Base-by-base conservation (phyloP, 345 rosid genomes). In the Aquilaria yunnanensis region DNA sequence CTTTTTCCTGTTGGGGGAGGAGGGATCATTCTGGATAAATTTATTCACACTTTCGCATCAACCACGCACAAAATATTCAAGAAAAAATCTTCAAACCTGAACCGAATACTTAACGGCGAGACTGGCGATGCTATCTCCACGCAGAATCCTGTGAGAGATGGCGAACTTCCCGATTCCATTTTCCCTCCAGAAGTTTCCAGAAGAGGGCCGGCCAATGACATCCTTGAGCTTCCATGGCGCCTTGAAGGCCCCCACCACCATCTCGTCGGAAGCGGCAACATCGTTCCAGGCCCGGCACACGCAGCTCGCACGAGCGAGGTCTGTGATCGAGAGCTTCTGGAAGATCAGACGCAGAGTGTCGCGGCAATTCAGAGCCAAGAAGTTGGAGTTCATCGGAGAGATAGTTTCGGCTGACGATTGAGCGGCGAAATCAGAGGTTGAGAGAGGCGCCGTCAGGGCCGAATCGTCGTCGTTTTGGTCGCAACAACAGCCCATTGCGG, bases 71-170 rank as follows among this genome's bases (percentile, higher is more conserved):
- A 41, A 8, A 64, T 45, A 4, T 37, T 37, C 54, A 54, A 34
- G n/a, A 8, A 16, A 29, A 34, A 55, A 14, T 55, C 23, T 29
- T 3, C 23, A 47, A 65, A 92, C 98, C 89, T 93, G 98, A 64
- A 81, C 93, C 1, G 98, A 87, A 67, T 89, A 92, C 74, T 87
- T 92, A 4, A 87, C 96, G 29, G 97, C 93, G 47, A 89, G 96
- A 61, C 90, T 72, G 2, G 91, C 81, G 3, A 92, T 85, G 51
- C 76, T 75, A 41, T 89, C 93, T 41, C 88, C 90, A 54, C 84
- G 80, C 32, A 47, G 66, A 62, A 92, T 74, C 77, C 78, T 75
- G 57, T 92, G 97, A 37, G 96, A 89, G 62, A 92, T 72, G 4
- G 97, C 90, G 56, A 92, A 87, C 67, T 89, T 89, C 47, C 80